Evolutionary conservation across 495 filamentous ascomycete genomes (phyloP), one percentile per base, ranked within the genome.

Genomic region (Cryomyces antarcticus): DNA sequence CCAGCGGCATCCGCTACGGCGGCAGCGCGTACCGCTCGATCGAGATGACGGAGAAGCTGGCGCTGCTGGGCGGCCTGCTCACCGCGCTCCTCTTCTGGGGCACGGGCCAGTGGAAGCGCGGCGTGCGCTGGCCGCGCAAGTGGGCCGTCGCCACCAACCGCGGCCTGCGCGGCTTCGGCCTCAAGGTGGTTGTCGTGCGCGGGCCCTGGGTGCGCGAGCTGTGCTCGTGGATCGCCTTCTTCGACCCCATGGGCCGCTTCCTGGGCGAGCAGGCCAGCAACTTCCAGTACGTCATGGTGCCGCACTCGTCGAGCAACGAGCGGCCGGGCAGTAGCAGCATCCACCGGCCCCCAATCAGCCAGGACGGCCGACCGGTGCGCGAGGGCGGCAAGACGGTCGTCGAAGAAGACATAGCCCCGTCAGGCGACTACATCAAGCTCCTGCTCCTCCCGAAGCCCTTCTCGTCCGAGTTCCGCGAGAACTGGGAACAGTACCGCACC

Each of bases 11-110:
- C 47, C 84, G 86, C 30, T 74, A 93, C 5, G 89, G 92, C 45
- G 89, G 92, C 37, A 85, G 78, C 1, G 80, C 93, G 39, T 96
- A 97, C 67, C 95, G 88, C 85, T 76, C 89, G 31, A 71, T 97
- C 5, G 88, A 93, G 49, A 80, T 80, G 59, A 69, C 71, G 11
- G 81, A 95, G 59, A 86, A 85, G 55, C 72, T 97, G 46, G 82
- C 78, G 45, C 77, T 94, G 41, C 73, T 93, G 44, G 85, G 83
- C 7, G 89, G 89, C 28, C 63, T 87, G 44, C 71, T 94, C 37
- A 93, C 84, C 2, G 75, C 68, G 28, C 63, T 84, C 35, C 66
- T 96, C 38, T 75, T 94, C 52, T 95, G 87, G 80, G 83, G 76
- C 7, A 94, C 87, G 3, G 89, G 89, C 17, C 81, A 89, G 55